These are phyloP conservation scores for Yamadazyma paraphyllophila DNA, from an alignment of 805 yeast species.

Conservation along the genomic window DNA sequence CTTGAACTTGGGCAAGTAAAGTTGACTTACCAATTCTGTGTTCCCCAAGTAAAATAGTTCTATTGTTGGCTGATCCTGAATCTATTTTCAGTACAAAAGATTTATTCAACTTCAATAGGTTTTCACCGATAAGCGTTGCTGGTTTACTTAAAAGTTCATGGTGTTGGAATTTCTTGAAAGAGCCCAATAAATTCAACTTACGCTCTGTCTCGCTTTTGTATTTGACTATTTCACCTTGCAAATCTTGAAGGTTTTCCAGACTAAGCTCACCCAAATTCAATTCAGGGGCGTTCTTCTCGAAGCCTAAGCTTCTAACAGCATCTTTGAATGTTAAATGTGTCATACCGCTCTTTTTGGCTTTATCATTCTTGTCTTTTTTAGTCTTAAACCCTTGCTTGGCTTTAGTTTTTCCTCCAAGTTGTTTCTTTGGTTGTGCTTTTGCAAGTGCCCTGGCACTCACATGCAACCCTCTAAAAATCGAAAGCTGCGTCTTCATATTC, in stretches of 20 bases:
- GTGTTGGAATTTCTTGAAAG: constrained; percentile 66
- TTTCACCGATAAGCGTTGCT: constrained; percentile 53
- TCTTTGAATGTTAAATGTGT: constrained; percentile 39
- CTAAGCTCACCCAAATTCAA: constrained; percentile 18
- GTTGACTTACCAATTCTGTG: constrained; percentile 81
- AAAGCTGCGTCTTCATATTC: constrained; percentile 3
- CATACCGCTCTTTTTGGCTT: constrained; percentile 35
- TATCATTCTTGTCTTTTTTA: constrained; percentile 11
- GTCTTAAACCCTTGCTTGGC: constrained; percentile 22
- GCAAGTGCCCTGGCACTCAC: constrained; percentile 14
- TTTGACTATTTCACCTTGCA: constrained; percentile 17
- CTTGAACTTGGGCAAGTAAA: constrained; percentile 65
- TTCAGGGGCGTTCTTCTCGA: constrained; percentile 29
- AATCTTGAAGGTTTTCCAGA: constrained; percentile 3
- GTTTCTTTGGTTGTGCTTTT: constrained; percentile 15
- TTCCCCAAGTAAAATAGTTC: constrained; percentile 62
- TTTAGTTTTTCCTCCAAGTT: constrained; percentile 24
- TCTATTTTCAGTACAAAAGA: constrained; percentile 31
- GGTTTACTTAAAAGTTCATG: constrained; percentile 65
- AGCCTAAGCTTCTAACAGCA: constrained; percentile 34
- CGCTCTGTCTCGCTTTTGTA: constrained; percentile 43
- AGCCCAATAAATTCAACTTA: constrained; percentile 52
- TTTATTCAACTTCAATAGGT: constrained; percentile 41
- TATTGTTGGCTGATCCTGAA: constrained; percentile 35
- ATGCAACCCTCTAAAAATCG: constrained; percentile 12